These are phyloP conservation scores for Tricholoma flavovirens DNA, from an alignment of 768 basidiomycete species.

Conservation along the genomic window DNA sequence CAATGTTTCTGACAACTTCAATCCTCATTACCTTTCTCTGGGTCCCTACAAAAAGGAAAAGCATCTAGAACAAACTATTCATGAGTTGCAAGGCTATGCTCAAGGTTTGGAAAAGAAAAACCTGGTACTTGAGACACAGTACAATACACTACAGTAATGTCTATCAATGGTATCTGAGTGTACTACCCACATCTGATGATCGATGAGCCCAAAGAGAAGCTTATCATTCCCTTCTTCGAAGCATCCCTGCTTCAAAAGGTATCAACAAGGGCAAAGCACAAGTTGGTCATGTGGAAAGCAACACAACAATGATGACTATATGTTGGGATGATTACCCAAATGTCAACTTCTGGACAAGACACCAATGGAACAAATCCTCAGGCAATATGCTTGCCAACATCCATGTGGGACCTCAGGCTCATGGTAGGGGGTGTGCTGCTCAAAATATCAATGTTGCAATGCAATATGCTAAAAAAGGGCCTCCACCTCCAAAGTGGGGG, in stretches of 20 bases:
- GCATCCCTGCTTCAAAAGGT: neutral
- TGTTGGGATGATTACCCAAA: conserved; percentile 4
- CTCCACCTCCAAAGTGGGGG: conserved; percentile 7
- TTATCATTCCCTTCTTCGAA: neutral
- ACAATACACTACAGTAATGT: neutral
- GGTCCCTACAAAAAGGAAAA: neutral
- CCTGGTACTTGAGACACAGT: neutral
- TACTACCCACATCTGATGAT: neutral
- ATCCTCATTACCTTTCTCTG: neutral
- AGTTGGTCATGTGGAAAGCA: neutral
- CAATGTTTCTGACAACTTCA: neutral
- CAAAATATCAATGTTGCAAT: conserved; percentile 7
- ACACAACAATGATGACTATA: neutral
- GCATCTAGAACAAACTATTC: neutral
- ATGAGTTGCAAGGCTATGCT: neutral
- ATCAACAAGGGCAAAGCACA: neutral
- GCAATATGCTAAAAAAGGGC: conserved; percentile 1
- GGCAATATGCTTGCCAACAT: neutral
- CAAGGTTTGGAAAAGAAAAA: conserved; percentile 1
- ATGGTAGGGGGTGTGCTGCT: neutral
- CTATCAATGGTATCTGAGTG: neutral
- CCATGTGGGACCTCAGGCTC: neutral
- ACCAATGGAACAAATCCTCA: neutral
- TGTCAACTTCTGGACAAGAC: conserved; percentile 10
- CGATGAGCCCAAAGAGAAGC: neutral